Base-by-base conservation (phyloP, 306 rosid genomes). In the Trifolium dubium region DNA sequence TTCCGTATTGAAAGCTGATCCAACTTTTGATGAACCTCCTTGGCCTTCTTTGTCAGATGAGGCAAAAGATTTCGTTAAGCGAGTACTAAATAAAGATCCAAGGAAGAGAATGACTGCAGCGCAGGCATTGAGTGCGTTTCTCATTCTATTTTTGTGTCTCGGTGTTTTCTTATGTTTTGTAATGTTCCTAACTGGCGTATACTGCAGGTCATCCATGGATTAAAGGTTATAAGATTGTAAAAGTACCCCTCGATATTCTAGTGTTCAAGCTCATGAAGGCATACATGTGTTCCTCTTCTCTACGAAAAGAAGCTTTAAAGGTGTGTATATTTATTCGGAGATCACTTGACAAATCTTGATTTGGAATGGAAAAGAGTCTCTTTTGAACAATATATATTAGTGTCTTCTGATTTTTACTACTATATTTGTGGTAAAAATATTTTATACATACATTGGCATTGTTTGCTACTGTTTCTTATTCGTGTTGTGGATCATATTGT, bases 141-240 rank as follows among this genome's bases (percentile, higher is more conserved):
- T 72, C 53, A 8, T 66, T 66, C 68, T 58, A 59, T 59, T 39
- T n/a, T 28, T 64, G 17, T 71, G 51, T 70, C 43, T 58, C 31
- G 58, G 9, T 54, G 44, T 23, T 0, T 61, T 73, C 15, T 68
- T 68, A 12, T 71, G 43, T 76, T 40, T 66, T 59, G 5, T 64
- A 49, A 7, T 77, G 19, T 74, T 81, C 54, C 85, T 86, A 50
- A 88, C 56, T 50, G 31, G 41, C 69, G 49, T 75, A 51, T 71
- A 43, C 76, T 83, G 83, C 91, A 94, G 98, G 97, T 79, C 98
- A 94, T 78, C 89, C 97, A 4, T 91, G 97, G 98, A 86, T 94
- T 74, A 91, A 76, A 79, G 81, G 73, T 78, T 85, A 53, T 41
- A 85, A 76, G 74, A 88, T 83, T 68, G 88, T 87, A 61, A 82